These are phyloP conservation scores for Kodamaea kaohsiungensis DNA, from an alignment of 805 yeast genomes.

Conservation along the genomic window DNA sequence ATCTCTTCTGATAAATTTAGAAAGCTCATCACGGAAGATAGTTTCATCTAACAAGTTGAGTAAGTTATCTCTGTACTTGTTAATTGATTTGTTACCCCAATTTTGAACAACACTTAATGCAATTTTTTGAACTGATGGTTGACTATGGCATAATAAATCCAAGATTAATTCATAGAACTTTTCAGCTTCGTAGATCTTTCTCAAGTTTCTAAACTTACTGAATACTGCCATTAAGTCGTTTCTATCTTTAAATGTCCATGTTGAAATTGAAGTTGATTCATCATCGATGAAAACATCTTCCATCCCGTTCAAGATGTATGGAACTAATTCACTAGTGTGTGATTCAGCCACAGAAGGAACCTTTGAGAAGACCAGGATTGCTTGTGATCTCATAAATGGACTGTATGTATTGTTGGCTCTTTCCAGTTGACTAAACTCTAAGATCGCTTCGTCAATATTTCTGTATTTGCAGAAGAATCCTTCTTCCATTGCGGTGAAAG, in stretches of 20 bases:
- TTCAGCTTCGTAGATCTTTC: slow-evolving; percentile 50
- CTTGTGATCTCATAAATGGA: slow-evolving; percentile 53
- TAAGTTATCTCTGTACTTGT: slow-evolving; percentile 72
- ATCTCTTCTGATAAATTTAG: slow-evolving; percentile 53
- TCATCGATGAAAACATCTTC: slow-evolving; percentile 18
- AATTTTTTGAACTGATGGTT: slow-evolving; percentile 61
- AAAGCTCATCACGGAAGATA: slow-evolving; percentile 80
- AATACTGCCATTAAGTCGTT: slow-evolving; percentile 61
- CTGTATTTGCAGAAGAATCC: slow-evolving; percentile 31
- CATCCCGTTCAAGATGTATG: slow-evolving; percentile 48
- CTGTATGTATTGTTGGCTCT: slow-evolving; percentile 42
- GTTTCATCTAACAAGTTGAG: slow-evolving; percentile 78
- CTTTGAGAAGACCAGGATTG: slow-evolving; percentile 54
- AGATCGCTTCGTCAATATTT: slow-evolving; percentile 34
- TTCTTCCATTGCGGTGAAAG: slow-evolving; percentile 28
- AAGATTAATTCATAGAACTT: slow-evolving; percentile 56
- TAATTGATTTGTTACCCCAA: slow-evolving; percentile 57
- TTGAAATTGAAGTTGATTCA: slow-evolving; percentile 20
- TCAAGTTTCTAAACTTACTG: slow-evolving; percentile 63
- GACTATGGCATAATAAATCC: slow-evolving; percentile 60
- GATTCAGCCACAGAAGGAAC: slow-evolving; percentile 73
- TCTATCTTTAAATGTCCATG: slow-evolving; percentile 54
- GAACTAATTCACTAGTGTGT: slow-evolving; percentile 56
- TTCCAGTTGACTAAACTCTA: slow-evolving; percentile 33
- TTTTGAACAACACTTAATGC: slow-evolving; percentile 72